Evolutionary conservation across 139 green algal genomes (phyloP), one percentile per base, ranked within the genome.

Genomic region (Ulvella scutata): DNA sequence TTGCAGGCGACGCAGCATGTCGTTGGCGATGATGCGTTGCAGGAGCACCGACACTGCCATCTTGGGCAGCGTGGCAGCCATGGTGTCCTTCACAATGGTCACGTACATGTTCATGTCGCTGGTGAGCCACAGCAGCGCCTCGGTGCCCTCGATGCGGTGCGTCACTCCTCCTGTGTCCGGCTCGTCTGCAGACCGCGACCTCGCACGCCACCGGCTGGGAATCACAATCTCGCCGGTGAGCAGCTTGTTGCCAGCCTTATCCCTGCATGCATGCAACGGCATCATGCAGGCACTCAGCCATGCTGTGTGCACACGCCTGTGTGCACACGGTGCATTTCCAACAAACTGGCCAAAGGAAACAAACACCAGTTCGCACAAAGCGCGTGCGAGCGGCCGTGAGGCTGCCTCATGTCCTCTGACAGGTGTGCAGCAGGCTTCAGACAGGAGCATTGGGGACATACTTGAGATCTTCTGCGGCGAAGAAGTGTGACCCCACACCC

Each of bases 41-140:
- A 67, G 17, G 51, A 67, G 10, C 51, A 67, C 6, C 51, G 33
- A 36, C 13, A 67, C 51, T 67, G 51, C 51, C 51, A 67, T 26
- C 51, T 67, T 67, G 9, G 51, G 51, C 51, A 67, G 51, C 31
- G 51, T 67, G 51, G 51, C 51, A 34, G 51, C 51, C 13, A 67
- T 26, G 9, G 51, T 67, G 17, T 67, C 51, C 51, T 67, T 67
- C 0, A 67, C 51, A 23, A 67, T 67, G 51, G 51, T 67, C 9
- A 67, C 51, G 1, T 67, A 67, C 51, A 67, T 67, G 51, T 67
- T 67, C 51, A 67, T 67, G 51, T 67, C 51, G 20, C 51, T 67
- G 10, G 51, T 67, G 9, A 67, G 51, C 51, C 51, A 67, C 51
- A 36, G 51, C 51, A 67, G 20, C 51, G 51, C 51, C 7, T 67